These are phyloP conservation scores for Lactarius evosmus DNA, from an alignment of 768 basidiomycete genomes.

Conservation along the genomic window DNA sequence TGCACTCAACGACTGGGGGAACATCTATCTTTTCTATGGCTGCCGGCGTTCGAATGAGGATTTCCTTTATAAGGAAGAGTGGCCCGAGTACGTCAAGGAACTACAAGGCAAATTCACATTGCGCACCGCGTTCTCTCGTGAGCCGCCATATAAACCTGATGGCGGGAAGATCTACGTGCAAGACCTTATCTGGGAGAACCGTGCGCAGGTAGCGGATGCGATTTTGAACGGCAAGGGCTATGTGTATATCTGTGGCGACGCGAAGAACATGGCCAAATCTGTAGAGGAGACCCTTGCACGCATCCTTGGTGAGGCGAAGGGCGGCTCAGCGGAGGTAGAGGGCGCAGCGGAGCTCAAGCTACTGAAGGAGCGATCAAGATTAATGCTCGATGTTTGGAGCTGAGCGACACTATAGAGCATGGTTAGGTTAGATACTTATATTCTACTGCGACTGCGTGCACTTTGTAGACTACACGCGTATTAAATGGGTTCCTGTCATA, in stretches of 20 bases:
- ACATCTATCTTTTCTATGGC: slow-evolving; percentile 92
- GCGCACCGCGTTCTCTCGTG: slow-evolving; percentile 87
- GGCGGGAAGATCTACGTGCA: slow-evolving; percentile 99
- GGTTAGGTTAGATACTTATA: slow-evolving; percentile 6
- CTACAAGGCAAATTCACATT: slow-evolving; percentile 90
- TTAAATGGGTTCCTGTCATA: background rate
- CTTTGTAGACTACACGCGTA: slow-evolving; percentile 19
- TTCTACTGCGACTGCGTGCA: background rate
- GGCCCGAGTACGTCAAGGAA: slow-evolving; percentile 83
- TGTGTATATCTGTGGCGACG: slow-evolving; percentile 95
- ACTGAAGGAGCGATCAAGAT: slow-evolving; percentile 88
- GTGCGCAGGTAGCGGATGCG: slow-evolving; percentile 77
- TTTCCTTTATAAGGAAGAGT: slow-evolving; percentile 93
- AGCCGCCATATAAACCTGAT: slow-evolving; percentile 79
- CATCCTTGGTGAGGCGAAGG: slow-evolving; percentile 91
- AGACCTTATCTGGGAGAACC: slow-evolving; percentile 88
- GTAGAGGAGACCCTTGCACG: slow-evolving; percentile 86
- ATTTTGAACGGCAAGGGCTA: slow-evolving; percentile 96
- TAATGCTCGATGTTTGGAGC: slow-evolving; percentile 90
- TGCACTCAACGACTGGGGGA: slow-evolving; percentile 93
- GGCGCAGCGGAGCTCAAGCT: slow-evolving; percentile 90
- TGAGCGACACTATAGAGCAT: slow-evolving; percentile 35
- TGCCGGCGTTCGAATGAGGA: slow-evolving; percentile 88
- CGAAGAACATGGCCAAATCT: slow-evolving; percentile 92
- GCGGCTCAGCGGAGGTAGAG: slow-evolving; percentile 82